Base-by-base conservation (phyloP, 306 rosid genomes). In the Urtica urens region DNA sequence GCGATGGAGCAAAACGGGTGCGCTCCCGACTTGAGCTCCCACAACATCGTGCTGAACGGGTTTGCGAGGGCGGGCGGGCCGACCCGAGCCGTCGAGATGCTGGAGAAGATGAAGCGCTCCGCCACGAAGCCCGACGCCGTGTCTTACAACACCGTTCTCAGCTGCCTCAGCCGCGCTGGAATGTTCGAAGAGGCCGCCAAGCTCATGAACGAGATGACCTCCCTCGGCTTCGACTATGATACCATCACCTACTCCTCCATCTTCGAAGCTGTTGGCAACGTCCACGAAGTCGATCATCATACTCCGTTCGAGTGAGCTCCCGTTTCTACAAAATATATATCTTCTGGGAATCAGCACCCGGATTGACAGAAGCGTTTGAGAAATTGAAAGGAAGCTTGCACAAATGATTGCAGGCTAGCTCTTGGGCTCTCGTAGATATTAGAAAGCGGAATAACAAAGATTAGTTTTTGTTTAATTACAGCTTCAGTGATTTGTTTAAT, bases 201-300 rank as follows among this genome's bases (percentile, higher is more conserved):
- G 67, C 76, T 90, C 61, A 90, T 90, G 97, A 85, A 70, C 57
- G 93, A 88, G 68, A 88, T 88, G 97, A 73, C 52, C 51, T 67
- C 72, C 11, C 68, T 61, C 49, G 95, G 97, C 44, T 84, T 77
- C 40, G 69, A 72, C 55, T 81, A 84, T 46, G 90, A 90, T 58
- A 63, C 38, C 53, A 84, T 84, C 63, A 84, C 95, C 7, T 84
- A 84, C 80, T 81, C 95, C 11, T 90, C 95, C 19, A 84, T 90
- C 57, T 84, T 90, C 7, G 92, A 90, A 71, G 97, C 95, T n/a
- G 92, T 90, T 31, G 97, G 95, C 60, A 90, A 74, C 72, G 79
- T 84, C 43, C 90, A 90, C 64, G 92, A 75, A 42, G 81, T 65
- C 38, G 35, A 37, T 21, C 17, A 38, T 51, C 40, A 40, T 16